phyloP scores from a whole-genome alignment of 2,329 filamentous ascomycete species.

The Paracoccidioides lutzii region DNA sequence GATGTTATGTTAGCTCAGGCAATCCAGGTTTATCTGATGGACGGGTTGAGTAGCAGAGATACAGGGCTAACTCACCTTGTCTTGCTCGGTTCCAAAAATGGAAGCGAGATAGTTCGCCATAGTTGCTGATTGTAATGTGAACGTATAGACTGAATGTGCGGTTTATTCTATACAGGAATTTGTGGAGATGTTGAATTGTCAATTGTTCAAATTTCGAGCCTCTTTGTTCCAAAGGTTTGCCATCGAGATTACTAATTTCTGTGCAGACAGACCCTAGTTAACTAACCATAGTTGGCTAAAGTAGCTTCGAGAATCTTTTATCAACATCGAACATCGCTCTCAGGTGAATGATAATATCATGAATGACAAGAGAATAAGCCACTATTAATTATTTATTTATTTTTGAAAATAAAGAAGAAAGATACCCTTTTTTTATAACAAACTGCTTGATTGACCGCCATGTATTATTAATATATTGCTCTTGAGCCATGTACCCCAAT shows the following conservation, averaged over 20 bases:
- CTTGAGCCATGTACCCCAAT: too few relatives aligned
- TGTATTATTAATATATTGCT: too few relatives aligned
- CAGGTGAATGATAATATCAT: too few relatives aligned
- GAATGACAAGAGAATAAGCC: too few relatives aligned
- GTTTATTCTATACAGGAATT: not conserved
- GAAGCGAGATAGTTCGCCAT: slow-evolving; percentile 99
- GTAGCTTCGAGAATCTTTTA: not conserved
- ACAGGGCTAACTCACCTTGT: slow-evolving; percentile 46
- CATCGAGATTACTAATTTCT: not conserved
- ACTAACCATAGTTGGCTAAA: not conserved
- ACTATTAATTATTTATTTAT: too few relatives aligned
- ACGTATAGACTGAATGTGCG: not conserved
- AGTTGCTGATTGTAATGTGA: slow-evolving; percentile 12
- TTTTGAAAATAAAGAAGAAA: too few relatives aligned
- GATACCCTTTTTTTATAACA: too few relatives aligned
- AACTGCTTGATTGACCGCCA: too few relatives aligned
- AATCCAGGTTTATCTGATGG: not conserved
- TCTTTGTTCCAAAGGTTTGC: not conserved
- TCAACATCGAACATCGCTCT: not conserved
- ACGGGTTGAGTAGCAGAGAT: not conserved
- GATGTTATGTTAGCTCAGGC: slow-evolving; percentile 11
- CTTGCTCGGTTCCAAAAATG: slow-evolving; percentile 98
- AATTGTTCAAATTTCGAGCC: not conserved
- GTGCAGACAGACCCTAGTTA: too few relatives aligned
- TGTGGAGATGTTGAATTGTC: not conserved